Percentiles rank a stretch among this genome's conserved stretches.
Evolutionary conservation across 176 grass and related monocot genomes (phyloP).

Genomic region (Aegilops bicornis): DNA sequence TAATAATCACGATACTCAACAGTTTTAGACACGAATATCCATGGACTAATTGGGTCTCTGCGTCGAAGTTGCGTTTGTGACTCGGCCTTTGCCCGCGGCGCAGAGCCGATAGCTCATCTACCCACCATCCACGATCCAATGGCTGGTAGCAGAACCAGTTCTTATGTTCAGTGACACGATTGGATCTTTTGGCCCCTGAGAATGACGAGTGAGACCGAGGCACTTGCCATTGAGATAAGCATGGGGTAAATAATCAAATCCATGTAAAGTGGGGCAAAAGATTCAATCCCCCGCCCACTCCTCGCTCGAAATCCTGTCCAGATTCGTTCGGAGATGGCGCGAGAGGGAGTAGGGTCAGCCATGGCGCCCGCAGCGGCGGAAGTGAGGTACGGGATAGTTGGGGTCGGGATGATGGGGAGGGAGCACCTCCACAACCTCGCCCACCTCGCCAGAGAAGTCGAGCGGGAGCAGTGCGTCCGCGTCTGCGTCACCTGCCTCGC

Average conservation of each 20-base stretch:
- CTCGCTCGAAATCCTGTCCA: background rate
- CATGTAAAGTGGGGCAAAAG: too few relatives aligned
- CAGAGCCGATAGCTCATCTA: background rate
- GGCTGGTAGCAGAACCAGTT: background rate
- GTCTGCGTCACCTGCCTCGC: conserved; percentile 61
- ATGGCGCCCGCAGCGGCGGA: conserved; percentile 27
- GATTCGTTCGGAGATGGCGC: background rate
- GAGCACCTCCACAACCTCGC: conserved; percentile 88
- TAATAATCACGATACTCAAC: too few relatives aligned
- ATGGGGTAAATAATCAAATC: too few relatives aligned
- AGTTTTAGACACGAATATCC: too few relatives aligned
- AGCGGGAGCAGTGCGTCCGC: conserved; percentile 23
- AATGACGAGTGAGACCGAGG: too few relatives aligned
- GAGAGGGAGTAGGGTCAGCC: background rate
- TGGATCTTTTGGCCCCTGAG: too few relatives aligned
- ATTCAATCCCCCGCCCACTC: background rate
- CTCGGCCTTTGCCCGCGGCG: too few relatives aligned
- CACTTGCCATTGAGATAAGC: too few relatives aligned
- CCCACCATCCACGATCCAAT: background rate
- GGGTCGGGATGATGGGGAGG: conserved; percentile 95
- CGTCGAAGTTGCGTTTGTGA: too few relatives aligned
- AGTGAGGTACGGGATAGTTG: conserved; percentile 82
- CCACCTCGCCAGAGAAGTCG: conserved; percentile 53
- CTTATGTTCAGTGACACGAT: background rate
- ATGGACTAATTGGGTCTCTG: too few relatives aligned